A percentile compares a stretch with the other conserved stretches of the same genome.
Evolutionary conservation across 768 basidiomycete genomes (phyloP).

Genomic region (Xerocomus spinulosus): DNA sequence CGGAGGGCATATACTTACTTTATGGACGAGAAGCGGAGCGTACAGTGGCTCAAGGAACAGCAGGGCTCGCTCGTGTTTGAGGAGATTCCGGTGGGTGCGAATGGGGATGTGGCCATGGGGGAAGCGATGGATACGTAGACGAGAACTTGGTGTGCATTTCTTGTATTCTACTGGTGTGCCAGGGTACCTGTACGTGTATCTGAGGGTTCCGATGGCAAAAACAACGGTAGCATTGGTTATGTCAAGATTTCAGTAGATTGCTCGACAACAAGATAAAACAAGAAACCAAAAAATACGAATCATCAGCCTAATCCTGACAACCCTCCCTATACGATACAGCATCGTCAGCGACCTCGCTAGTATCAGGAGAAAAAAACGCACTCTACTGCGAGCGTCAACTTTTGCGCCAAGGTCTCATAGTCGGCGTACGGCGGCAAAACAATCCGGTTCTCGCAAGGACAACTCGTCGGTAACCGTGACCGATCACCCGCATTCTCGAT

Average conservation of each 20-base stretch:
- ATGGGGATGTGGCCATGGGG: slow-evolving; percentile 29
- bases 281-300: no score
- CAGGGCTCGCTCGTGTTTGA: slow-evolving; percentile 72
- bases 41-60: slow-evolving; percentile 87
- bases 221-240: no score
- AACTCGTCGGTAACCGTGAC: slow-evolving; percentile 92
- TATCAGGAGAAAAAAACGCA: slow-evolving; percentile 39
- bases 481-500: slow-evolving; percentile 99
- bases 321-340: no score
- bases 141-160: no score
- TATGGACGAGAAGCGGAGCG: slow-evolving; percentile 89
- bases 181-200: no score
- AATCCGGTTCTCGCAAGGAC: slow-evolving; percentile 94
- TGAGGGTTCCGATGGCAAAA: no score
- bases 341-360: slow-evolving; percentile 15
- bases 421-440: slow-evolving; percentile 97
- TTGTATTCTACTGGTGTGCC: no score
- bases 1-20: slow-evolving; percentile 83
- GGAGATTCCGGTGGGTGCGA: slow-evolving; percentile 43
- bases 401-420: slow-evolving; percentile 90
- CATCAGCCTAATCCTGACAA: no score
- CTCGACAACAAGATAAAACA: no score
- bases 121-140: slow-evolving; percentile 35
- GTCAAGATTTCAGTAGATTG: no score
- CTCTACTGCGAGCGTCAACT: slow-evolving; percentile 92